Conservation (phyloP, 371 early-diverging fungal genomes). For the Apophysomyces sp. region DNA sequence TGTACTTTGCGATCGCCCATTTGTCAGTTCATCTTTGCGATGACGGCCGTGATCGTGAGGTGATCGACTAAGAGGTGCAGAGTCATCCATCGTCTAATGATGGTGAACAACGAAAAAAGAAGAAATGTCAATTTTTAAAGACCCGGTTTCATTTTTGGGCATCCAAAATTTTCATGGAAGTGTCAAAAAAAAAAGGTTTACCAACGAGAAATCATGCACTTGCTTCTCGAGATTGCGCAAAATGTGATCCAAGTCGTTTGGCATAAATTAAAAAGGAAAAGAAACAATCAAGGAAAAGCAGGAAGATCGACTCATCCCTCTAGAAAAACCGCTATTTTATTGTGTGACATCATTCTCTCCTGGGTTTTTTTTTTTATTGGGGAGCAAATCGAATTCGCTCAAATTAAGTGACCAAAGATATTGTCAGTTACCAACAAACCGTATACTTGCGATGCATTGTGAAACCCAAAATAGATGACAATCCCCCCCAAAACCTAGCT, state of each 20-base stretch:
- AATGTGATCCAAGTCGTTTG: slow-evolving; percentile 28
- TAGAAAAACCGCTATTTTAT: background rate
- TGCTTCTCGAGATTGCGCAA: slow-evolving; percentile 42
- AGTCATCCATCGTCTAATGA: slow-evolving; percentile 5
- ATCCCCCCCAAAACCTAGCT: too few species aligned
- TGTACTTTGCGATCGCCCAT: slow-evolving; percentile 5
- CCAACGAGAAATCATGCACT: slow-evolving; percentile 42
- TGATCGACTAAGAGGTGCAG: background rate
- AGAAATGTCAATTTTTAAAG: background rate
- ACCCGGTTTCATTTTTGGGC: background rate
- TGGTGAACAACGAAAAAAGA: background rate
- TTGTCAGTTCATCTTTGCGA: background rate
- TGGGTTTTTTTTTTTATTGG: background rate
- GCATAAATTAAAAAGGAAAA: slow-evolving; percentile 19
- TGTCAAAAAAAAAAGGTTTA: too few species aligned
- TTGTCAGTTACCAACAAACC: too few species aligned
- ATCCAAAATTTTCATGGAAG: background rate
- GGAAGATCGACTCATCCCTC: background rate
- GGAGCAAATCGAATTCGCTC: too few species aligned
- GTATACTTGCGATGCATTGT: too few species aligned
- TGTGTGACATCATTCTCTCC: slow-evolving; percentile 8
- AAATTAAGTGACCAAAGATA: too few species aligned
- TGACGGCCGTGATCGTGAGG: background rate
- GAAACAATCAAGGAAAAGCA: slow-evolving; percentile 2
- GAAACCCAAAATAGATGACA: too few species aligned